Conservation (phyloP, 345 rosid genomes). For the Gossypioides kirkii region DNA sequence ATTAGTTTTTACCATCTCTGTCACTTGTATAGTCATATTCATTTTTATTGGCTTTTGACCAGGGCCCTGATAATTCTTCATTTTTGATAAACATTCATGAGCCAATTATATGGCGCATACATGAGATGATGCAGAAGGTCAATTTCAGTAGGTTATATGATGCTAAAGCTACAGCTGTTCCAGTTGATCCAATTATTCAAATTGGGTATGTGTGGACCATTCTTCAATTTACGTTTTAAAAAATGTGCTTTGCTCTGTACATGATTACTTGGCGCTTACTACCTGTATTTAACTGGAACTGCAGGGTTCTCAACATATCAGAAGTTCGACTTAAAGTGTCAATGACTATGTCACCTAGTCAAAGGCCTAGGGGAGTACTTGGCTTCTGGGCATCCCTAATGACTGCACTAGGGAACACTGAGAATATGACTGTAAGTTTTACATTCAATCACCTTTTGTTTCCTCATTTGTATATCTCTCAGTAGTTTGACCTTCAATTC, state of each 20-base stretch:
- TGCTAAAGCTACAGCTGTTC: slow-evolving; percentile 67
- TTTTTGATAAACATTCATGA: slow-evolving; percentile 91
- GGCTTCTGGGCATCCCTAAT: slow-evolving; percentile 98
- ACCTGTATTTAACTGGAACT: slow-evolving; percentile 21
- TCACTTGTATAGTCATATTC: slow-evolving; percentile 8
- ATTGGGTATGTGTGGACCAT: slow-evolving; percentile 56
- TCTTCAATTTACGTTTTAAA: neutral
- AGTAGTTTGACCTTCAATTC: neutral
- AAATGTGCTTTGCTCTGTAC: slow-evolving; percentile 6
- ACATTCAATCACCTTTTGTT: neutral
- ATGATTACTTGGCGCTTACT: slow-evolving; percentile 8
- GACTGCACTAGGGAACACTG: slow-evolving; percentile 98
- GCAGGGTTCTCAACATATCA: slow-evolving; percentile 80
- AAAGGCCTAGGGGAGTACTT: slow-evolving; percentile 91
- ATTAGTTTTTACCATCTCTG: neutral
- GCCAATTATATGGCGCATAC: slow-evolving; percentile 98
- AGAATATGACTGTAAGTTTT: slow-evolving; percentile 88
- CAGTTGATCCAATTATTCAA: slow-evolving; percentile 94
- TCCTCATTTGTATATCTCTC: slow-evolving; percentile 3
- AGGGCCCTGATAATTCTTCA: slow-evolving; percentile 85
- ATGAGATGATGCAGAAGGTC: slow-evolving; percentile 92
- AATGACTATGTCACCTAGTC: slow-evolving; percentile 96
- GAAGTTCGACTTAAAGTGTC: slow-evolving; percentile 91
- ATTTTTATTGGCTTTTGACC: slow-evolving; percentile 17
- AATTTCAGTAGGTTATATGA: slow-evolving; percentile 64